These are phyloP conservation scores for Chlorella sp. DNA, from an alignment of 139 green algal genomes.

Conservation along the genomic window DNA sequence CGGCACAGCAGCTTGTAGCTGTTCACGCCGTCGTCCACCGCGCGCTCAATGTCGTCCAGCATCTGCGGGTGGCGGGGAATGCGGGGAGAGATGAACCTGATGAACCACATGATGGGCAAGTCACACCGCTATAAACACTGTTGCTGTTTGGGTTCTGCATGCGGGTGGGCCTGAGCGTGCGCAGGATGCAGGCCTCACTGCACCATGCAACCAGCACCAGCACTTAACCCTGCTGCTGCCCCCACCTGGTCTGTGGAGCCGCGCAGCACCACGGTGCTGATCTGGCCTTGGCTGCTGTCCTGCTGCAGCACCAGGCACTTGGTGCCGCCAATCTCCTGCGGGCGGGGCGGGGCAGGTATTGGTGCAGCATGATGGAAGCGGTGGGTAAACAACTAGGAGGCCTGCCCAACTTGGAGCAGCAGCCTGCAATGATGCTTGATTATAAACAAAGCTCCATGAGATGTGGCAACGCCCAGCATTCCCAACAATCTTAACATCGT, in stretches of 20 bases:
- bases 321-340: slow-evolving; percentile 89
- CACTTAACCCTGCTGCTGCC: not conserved
- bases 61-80: slow-evolving; percentile 40
- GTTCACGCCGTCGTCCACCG: slow-evolving; percentile 97
- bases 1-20: slow-evolving; percentile 90
- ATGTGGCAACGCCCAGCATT: too few species aligned
- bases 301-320: slow-evolving; percentile 81
- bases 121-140: too few species aligned
- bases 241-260: slow-evolving; percentile 86
- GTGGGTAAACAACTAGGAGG: too few species aligned
- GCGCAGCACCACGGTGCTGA: slow-evolving; percentile 92
- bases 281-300: slow-evolving; percentile 42
- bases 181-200: not conserved
- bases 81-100: not conserved
- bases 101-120: too few species aligned
- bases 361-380: too few species aligned
- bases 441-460: too few species aligned
- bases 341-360: too few species aligned
- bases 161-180: too few species aligned
- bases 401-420: too few species aligned
- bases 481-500: too few species aligned
- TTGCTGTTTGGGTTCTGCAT: too few species aligned
- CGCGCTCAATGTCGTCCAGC: slow-evolving; percentile 95
- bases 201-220: not conserved
- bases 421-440: too few species aligned